Conservation (phyloP, 2,329 filamentous ascomycete species). For the Leptographium lundbergii region DNA sequence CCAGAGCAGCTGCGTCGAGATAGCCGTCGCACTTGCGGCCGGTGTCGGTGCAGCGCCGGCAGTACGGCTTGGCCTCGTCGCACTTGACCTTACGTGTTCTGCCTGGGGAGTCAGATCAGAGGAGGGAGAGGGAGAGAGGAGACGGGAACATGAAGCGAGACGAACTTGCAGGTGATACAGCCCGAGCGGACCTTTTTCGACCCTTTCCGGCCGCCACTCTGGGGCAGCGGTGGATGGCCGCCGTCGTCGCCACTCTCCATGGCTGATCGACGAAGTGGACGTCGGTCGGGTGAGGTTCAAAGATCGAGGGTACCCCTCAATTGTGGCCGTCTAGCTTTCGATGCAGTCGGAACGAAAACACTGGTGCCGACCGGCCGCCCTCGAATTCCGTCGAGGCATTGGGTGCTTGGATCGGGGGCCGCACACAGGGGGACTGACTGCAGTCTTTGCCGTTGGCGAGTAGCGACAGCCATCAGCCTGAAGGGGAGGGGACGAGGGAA, state of each 20-base stretch:
- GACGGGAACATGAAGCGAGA: slow-evolving; percentile 7
- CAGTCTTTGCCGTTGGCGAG: no score
- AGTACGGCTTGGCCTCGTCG: slow-evolving; percentile 40
- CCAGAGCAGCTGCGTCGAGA: slow-evolving; percentile 15
- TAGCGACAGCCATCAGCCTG: no score
- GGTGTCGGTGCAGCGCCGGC: slow-evolving; percentile 39
- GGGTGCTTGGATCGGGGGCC: no score
- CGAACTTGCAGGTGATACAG: slow-evolving; percentile 43
- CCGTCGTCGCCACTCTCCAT: not conserved
- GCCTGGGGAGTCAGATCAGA: slow-evolving; percentile 17
- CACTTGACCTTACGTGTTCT: slow-evolving; percentile 41
- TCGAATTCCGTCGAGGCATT: no score
- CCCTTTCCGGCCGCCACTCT: slow-evolving; percentile 21
- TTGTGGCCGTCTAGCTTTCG: no score
- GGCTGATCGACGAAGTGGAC: no score
- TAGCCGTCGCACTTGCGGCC: slow-evolving; percentile 47
- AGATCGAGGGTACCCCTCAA: no score
- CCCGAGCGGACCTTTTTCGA: slow-evolving; percentile 35
- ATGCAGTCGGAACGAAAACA: no score
- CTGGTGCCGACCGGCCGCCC: no score
- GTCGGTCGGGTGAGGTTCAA: no score
- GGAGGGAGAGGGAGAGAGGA: not conserved
- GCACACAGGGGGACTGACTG: no score
- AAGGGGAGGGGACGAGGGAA: no score
- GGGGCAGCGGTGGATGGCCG: not conserved